phyloP scores from a whole-genome alignment of 2,329 filamentous ascomycete species.

The Aspergillus spinulosporus region DNA sequence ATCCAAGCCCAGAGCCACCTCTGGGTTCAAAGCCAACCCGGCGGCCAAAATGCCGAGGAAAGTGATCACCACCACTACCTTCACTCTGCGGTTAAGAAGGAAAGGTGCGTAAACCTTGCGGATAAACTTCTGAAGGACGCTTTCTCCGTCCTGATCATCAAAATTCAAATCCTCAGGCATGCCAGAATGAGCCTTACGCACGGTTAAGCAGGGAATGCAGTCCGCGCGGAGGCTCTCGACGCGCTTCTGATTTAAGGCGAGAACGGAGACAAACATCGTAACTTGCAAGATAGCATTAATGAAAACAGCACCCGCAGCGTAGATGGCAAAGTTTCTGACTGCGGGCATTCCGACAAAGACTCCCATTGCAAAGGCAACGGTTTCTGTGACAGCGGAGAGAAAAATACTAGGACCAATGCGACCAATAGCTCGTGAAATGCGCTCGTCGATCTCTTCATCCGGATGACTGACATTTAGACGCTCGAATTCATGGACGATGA shows the following conservation, averaged over 20 bases:
- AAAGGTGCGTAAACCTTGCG: slow-evolving; percentile 83
- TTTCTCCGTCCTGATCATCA: slow-evolving; percentile 75
- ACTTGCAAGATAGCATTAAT: slow-evolving; percentile 97
- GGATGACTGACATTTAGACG: slow-evolving; percentile 89
- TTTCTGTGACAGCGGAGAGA: slow-evolving; percentile 92
- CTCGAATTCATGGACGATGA: slow-evolving; percentile 98
- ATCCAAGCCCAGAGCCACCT: slow-evolving; percentile 83
- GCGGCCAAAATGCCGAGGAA: slow-evolving; percentile 89
- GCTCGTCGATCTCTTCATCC: slow-evolving; percentile 80
- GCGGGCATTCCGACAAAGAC: slow-evolving; percentile 97
- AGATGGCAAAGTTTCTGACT: slow-evolving; percentile 94
- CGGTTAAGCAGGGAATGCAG: slow-evolving; percentile 84
- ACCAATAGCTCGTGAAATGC: slow-evolving; percentile 84
- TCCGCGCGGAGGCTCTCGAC: slow-evolving; percentile 88
- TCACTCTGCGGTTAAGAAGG: slow-evolving; percentile 77
- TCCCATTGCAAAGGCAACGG: slow-evolving; percentile 86
- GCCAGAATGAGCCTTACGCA: slow-evolving; percentile 69
- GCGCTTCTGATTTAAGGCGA: slow-evolving; percentile 85
- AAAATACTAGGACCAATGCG: slow-evolving; percentile 97
- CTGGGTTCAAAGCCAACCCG: slow-evolving; percentile 79
- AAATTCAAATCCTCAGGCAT: slow-evolving; percentile 67
- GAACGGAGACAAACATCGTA: slow-evolving; percentile 92
- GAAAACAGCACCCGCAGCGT: slow-evolving; percentile 92
- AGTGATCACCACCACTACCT: slow-evolving; percentile 71
- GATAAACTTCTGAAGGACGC: slow-evolving; percentile 82